phyloP scores from a whole-genome alignment of 1,284 basidiomycete genomes.

The Inonotus hispidus region DNA sequence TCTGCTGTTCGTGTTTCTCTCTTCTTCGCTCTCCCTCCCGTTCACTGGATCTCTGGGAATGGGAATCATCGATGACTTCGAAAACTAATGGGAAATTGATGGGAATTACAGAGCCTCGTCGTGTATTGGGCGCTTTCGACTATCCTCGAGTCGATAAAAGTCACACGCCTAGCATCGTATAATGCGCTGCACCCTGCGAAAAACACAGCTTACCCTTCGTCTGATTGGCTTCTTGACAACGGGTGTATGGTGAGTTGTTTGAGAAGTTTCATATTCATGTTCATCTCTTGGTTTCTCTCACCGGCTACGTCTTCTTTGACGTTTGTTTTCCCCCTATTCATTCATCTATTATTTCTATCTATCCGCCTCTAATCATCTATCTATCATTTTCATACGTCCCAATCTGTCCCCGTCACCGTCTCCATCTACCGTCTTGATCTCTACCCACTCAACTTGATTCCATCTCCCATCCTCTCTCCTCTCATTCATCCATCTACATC shows the following conservation, averaged over 20 bases:
- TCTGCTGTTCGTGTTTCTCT: constrained; percentile 13
- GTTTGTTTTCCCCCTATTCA: background rate
- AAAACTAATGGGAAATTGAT: too few relatives aligned
- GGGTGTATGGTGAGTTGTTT: constrained; percentile 14
- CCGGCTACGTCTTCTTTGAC: background rate
- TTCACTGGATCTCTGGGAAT: too few relatives aligned
- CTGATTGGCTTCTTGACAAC: constrained; percentile 19
- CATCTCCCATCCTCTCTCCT: background rate
- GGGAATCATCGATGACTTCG: background rate
- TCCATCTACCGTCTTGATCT: background rate
- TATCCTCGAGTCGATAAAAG: constrained; percentile 15
- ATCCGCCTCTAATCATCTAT: too few relatives aligned
- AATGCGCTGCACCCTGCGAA: constrained; percentile 15
- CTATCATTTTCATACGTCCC: too few relatives aligned
- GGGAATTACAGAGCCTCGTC: constrained; percentile 7
- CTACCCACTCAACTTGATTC: background rate
- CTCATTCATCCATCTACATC: background rate
- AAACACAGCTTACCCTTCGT: constrained; percentile 17
- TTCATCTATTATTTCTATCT: background rate
- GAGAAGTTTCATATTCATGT: background rate
- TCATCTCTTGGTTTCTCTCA: background rate
- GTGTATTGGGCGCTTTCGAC: constrained; percentile 15
- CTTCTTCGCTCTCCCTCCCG: background rate
- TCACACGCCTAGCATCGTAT: constrained; percentile 11
- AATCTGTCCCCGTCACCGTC: background rate